Evolutionary conservation across 2,329 filamentous ascomycete genomes (phyloP).

Genomic region (Aspergillus amoenus): DNA sequence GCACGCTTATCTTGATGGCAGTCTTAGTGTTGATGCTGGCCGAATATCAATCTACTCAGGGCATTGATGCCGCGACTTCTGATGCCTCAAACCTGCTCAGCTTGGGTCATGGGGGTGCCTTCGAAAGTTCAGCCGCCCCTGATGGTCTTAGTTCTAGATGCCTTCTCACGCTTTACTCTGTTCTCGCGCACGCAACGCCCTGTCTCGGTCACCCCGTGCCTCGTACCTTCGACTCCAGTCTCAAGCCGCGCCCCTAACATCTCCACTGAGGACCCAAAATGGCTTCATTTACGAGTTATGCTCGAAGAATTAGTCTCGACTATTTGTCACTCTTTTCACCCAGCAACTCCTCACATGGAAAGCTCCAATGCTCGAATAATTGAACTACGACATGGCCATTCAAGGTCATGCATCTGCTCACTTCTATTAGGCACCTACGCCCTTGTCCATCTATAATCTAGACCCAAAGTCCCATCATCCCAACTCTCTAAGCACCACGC

Average conservation of each 20-base stretch:
- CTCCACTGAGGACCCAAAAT: neutral
- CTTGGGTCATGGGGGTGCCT: neutral
- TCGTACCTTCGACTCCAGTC: neutral
- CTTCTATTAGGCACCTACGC: too few relatives aligned
- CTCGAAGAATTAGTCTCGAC: neutral
- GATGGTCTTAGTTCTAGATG: neutral
- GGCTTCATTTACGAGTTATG: neutral
- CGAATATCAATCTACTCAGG: neutral
- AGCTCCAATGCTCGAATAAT: too few relatives aligned
- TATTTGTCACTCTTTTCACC: neutral
- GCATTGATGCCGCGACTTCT: neutral
- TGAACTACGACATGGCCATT: too few relatives aligned
- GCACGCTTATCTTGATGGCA: conserved; percentile 6
- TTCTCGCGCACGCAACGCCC: neutral
- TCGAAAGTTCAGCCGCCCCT: neutral
- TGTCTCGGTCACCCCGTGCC: neutral
- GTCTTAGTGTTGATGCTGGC: neutral
- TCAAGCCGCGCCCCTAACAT: neutral
- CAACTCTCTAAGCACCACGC: too few relatives aligned
- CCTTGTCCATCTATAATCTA: neutral
- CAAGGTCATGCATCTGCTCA: too few relatives aligned
- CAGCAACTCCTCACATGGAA: neutral
- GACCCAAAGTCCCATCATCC: neutral
- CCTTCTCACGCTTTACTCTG: neutral
- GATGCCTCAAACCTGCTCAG: neutral